Conservation (phyloP, 768 basidiomycete species). For the Cystobasidium ongulense region DNA sequence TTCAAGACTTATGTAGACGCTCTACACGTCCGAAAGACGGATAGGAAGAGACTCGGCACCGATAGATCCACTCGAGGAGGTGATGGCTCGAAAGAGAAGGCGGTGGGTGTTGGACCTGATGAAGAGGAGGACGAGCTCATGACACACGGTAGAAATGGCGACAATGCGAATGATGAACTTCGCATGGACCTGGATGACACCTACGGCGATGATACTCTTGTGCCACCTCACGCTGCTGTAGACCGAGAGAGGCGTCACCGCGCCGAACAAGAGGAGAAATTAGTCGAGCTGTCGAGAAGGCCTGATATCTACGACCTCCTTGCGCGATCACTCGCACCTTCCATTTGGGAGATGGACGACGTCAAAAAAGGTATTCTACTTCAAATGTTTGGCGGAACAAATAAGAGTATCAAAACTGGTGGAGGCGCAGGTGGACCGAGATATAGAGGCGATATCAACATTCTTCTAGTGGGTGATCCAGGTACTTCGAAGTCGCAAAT, state of each 20-base stretch:
- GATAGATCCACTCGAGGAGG: slow-evolving; percentile 63
- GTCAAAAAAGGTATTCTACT: slow-evolving; percentile 96
- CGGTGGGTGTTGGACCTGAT: slow-evolving; percentile 62
- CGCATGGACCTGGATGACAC: slow-evolving; percentile 44
- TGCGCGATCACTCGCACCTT: slow-evolving; percentile 76
- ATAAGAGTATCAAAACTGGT: slow-evolving; percentile 84
- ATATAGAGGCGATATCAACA: slow-evolving; percentile 96
- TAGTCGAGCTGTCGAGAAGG: slow-evolving; percentile 62
- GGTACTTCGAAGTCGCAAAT: slow-evolving; percentile 96
- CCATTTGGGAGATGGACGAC: slow-evolving; percentile 97
- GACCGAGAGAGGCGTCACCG: slow-evolving; percentile 48
- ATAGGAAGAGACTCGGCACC: slow-evolving; percentile 58
- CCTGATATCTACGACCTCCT: slow-evolving; percentile 81
- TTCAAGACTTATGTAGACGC: slow-evolving; percentile 98
- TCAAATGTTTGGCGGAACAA: slow-evolving; percentile 94
- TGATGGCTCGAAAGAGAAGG: slow-evolving; percentile 52
- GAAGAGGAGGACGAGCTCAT: slow-evolving; percentile 42
- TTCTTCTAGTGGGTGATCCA: slow-evolving; percentile 92
- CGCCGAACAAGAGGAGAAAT: slow-evolving; percentile 70
- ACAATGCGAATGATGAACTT: slow-evolving; percentile 19
- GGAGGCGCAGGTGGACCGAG: slow-evolving; percentile 92
- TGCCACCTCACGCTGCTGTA: slow-evolving; percentile 46
- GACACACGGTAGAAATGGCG: slow-evolving; percentile 32
- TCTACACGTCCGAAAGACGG: slow-evolving; percentile 75
- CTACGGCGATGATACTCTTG: slow-evolving; percentile 28